Percentiles rank a stretch among this genome's conserved stretches.
These are phyloP conservation scores for Xylariomycetidae sp. DNA, from an alignment of 2,329 filamentous ascomycete genomes.

Conservation along the genomic window DNA sequence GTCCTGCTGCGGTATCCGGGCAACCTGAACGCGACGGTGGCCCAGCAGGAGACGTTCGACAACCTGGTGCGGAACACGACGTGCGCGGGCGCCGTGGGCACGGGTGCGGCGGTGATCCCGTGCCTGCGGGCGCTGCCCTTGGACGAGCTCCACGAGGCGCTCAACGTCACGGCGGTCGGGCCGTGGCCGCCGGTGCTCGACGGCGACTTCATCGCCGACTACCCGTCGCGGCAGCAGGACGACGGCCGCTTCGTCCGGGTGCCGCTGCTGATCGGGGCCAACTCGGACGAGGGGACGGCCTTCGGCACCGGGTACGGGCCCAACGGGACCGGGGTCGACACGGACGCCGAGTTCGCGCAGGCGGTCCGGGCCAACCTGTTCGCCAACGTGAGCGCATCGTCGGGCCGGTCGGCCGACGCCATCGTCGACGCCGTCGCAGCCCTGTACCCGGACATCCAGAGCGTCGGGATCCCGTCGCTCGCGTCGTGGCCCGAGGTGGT, in stretches of 20 bases:
- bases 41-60: conserved; percentile 24
- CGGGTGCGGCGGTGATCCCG: conserved; percentile 13
- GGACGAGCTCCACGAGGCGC: conserved; percentile 17
- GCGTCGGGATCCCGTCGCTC: conserved; percentile 29
- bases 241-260: conserved; percentile 23
- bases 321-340: conserved; percentile 19
- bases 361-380: conserved; percentile 6
- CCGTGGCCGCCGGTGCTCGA: conserved; percentile 23
- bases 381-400: conserved; percentile 3
- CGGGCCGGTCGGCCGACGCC: conserved; percentile 17
- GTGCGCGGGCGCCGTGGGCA: conserved; percentile 21
- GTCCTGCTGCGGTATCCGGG: conserved; percentile 23
- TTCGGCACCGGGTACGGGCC: conserved; percentile 12
- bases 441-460: conserved; percentile 29
- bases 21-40: conserved; percentile 23
- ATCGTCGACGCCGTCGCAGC: conserved; percentile 19
- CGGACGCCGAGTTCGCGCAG: conserved; percentile 23
- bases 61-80: conserved; percentile 22
- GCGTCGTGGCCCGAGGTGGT: conserved; percentile 28
- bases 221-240: conserved; percentile 14
- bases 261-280: conserved; percentile 25
- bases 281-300: conserved; percentile 27
- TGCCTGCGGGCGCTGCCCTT: conserved; percentile 27
- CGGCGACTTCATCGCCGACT: conserved; percentile 23
- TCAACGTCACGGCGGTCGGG: conserved; percentile 12